These are phyloP conservation scores for Tylopilus intermedius DNA, from an alignment of 768 basidiomycete species.

Conservation along the genomic window DNA sequence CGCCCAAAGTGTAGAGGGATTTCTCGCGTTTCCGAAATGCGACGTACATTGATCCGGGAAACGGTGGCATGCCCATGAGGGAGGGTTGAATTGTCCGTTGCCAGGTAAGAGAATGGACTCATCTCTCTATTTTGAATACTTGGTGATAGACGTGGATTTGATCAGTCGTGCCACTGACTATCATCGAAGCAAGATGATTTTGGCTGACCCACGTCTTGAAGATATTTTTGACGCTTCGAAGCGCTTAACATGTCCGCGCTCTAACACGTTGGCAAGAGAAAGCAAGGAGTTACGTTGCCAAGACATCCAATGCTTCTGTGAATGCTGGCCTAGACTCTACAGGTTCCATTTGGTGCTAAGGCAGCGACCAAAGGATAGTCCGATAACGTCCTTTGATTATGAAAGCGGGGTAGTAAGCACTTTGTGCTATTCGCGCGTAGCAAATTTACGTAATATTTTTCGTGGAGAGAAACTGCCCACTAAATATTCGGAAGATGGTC, in stretches of 20 bases:
- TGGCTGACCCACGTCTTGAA: neutral
- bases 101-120: neutral
- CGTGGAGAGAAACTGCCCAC: too few species aligned
- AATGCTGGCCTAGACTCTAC: neutral
- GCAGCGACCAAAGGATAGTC: neutral
- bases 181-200: slow-evolving; percentile 1
- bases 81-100: neutral
- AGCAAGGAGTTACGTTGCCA: neutral
- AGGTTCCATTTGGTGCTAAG: slow-evolving; percentile 3
- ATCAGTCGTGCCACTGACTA: slow-evolving; percentile 7
- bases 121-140: neutral
- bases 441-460: neutral
- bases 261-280: neutral
- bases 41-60: slow-evolving; percentile 6
- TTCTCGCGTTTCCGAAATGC: neutral
- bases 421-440: slow-evolving; percentile 17
- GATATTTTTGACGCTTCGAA: neutral
- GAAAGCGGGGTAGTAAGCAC: slow-evolving; percentile 20
- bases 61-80: neutral
- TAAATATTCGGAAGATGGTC: too few species aligned
- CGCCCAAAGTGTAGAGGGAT: slow-evolving; percentile 1
- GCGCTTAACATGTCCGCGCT: neutral
- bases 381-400: slow-evolving; percentile 11
- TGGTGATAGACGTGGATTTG: slow-evolving; percentile 14
- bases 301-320: neutral